Percentiles rank a stretch among this genome's conserved stretches.
Conservation (phyloP, 1,284 basidiomycete genomes). For the Boletellus deceptivus region DNA sequence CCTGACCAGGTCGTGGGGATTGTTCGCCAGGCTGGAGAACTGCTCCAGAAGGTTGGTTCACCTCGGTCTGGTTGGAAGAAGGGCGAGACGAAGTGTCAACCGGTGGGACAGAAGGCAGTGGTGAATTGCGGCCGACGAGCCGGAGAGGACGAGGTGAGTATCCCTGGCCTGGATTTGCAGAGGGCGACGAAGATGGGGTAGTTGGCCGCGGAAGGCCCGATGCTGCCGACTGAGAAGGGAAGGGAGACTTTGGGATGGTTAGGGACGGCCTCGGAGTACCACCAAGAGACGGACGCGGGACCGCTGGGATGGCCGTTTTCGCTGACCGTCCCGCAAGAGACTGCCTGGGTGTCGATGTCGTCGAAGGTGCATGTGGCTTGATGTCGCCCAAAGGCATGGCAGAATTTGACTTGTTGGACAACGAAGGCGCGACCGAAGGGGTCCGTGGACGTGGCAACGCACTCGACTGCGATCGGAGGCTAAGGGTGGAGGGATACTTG, state of each 20-base stretch:
- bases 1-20: slow-evolving; percentile 24
- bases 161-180: slow-evolving; percentile 6
- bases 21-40: slow-evolving; percentile 36
- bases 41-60: slow-evolving; percentile 14
- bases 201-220: slow-evolving; percentile 23
- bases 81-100: slow-evolving; percentile 8
- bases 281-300: slow-evolving; percentile 20
- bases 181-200: slow-evolving; percentile 17
- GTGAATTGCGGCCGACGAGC: slow-evolving; percentile 22
- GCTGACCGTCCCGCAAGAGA: slow-evolving; percentile 11
- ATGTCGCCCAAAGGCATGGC: slow-evolving; percentile 3
- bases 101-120: slow-evolving; percentile 13
- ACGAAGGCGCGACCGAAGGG: slow-evolving; percentile 29
- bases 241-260: slow-evolving; percentile 25
- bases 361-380: slow-evolving; percentile 10
- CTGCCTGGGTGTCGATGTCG: slow-evolving; percentile 13
- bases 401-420: slow-evolving; percentile 23
- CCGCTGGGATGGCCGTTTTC: slow-evolving; percentile 12
- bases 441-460: slow-evolving; percentile 26
- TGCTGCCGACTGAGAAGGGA: slow-evolving; percentile 9
- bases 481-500: slow-evolving; percentile 20
- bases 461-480: slow-evolving; percentile 11
- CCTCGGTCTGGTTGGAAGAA: slow-evolving; percentile 8
- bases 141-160: slow-evolving; percentile 23
- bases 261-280: slow-evolving; percentile 26